Conservation (phyloP, 2,329 filamentous ascomycete species). For the Venturiaceae sp. region DNA sequence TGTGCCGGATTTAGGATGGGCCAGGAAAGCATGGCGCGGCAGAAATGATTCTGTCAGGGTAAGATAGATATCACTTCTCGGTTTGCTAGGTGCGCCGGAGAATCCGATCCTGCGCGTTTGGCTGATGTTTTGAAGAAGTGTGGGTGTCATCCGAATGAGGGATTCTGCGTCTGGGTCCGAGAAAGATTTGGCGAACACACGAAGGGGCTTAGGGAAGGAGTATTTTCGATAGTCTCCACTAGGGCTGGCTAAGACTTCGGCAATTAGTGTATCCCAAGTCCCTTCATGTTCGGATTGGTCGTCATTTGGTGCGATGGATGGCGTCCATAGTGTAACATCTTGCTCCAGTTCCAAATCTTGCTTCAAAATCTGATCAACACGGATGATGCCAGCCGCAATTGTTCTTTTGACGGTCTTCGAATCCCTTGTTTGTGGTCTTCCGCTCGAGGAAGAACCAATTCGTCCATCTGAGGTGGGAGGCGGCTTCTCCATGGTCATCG, state of each 20-base stretch:
- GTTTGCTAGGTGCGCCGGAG: constrained; percentile 78
- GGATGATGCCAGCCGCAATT: constrained; percentile 68
- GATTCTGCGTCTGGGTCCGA: constrained; percentile 65
- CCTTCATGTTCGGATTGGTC: constrained; percentile 51
- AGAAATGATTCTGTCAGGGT: constrained; percentile 74
- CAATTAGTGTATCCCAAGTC: constrained; percentile 65
- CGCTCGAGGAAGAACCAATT: background rate
- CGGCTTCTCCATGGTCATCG: constrained; percentile 13
- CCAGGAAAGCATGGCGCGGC: constrained; percentile 53
- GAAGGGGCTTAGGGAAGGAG: constrained; percentile 62
- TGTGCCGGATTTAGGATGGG: constrained; percentile 69
- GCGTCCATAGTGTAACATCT: constrained; percentile 67
- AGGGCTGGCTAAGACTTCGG: constrained; percentile 62
- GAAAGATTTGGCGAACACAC: constrained; percentile 72
- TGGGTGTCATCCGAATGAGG: constrained; percentile 80
- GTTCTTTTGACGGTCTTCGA: constrained; percentile 53
- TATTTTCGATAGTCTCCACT: constrained; percentile 69
- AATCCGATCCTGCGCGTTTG: constrained; percentile 89
- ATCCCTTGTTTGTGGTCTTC: constrained; percentile 15
- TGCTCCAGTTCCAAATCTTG: constrained; percentile 65
- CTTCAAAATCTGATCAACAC: constrained; percentile 65
- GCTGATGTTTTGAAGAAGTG: constrained; percentile 68
- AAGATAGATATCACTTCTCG: constrained; percentile 89
- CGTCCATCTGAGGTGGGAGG: constrained; percentile 11
- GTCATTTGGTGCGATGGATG: constrained; percentile 32